phyloP scores from a whole-genome alignment of 352 stramenopile species.

The Pythium graminicola region DNA sequence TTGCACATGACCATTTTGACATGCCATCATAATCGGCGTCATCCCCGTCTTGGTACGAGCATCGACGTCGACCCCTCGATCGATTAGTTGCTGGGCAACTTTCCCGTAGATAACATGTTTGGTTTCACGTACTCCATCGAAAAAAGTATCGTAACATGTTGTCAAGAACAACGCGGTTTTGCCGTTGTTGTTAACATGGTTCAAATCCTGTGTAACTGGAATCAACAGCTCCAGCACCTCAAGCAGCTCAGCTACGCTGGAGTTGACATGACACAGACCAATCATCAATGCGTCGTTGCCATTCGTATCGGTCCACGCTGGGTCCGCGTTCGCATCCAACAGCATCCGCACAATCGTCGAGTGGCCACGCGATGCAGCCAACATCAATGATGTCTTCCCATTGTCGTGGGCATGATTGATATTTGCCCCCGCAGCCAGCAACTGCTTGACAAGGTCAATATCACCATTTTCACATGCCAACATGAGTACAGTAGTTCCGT shows the following conservation, averaged over 20 bases:
- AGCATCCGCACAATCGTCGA: background rate
- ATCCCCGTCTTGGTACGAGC: background rate
- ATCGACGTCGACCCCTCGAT: background rate
- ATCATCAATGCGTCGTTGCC: slow-evolving; percentile 1
- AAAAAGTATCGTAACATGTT: background rate
- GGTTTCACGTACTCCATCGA: too few species aligned
- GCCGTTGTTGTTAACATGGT: background rate
- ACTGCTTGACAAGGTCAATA: background rate
- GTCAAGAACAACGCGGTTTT: background rate
- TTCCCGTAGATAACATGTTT: too few species aligned
- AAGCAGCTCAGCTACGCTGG: background rate
- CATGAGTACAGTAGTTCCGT: background rate
- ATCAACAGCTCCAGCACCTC: background rate
- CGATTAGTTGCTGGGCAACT: background rate
- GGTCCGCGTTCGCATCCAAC: background rate
- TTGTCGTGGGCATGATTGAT: background rate
- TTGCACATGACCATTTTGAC: too few species aligned
- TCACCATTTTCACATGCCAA: background rate
- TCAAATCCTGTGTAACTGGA: background rate
- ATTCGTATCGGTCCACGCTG: background rate
- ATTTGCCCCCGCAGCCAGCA: background rate
- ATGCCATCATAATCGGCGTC: too few species aligned
- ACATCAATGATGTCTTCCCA: background rate
- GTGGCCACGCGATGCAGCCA: background rate
- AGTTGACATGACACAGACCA: background rate